Conservation (phyloP, 495 filamentous ascomycete genomes). For the Daldinia decipiens region DNA sequence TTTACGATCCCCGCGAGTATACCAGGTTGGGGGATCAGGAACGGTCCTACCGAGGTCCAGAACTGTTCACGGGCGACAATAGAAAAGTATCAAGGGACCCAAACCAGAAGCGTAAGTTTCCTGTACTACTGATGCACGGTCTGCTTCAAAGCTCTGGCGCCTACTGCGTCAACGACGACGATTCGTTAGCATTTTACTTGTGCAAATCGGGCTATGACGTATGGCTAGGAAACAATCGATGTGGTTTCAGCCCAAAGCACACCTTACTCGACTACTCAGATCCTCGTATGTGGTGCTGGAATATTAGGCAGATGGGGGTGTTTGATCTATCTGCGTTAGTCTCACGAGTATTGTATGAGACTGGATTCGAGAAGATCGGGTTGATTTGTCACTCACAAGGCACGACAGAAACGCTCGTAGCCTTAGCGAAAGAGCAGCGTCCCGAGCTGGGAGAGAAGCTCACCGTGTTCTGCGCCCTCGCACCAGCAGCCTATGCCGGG, state of each 20-base stretch:
- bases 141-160: conserved; percentile 88
- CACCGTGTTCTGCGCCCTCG: conserved; percentile 91
- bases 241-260: conserved; percentile 84
- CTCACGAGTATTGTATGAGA: conserved; percentile 82
- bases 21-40: conserved; percentile 53
- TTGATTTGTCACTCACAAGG: conserved; percentile 92
- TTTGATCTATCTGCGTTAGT: conserved; percentile 91
- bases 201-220: conserved; percentile 95
- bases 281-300: conserved; percentile 97
- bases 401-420: conserved; percentile 89
- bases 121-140: conserved; percentile 88
- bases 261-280: conserved; percentile 74
- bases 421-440: conserved; percentile 89
- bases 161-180: conserved; percentile 90
- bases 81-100: conserved; percentile 35
- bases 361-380: conserved; percentile 83
- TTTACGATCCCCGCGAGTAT: conserved; percentile 86
- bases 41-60: conserved; percentile 54
- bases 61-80: conserved; percentile 49
- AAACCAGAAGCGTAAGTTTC: conserved; percentile 72
- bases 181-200: conserved; percentile 89
- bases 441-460: conserved; percentile 87
- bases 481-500: conserved; percentile 91
- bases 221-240: conserved; percentile 96
- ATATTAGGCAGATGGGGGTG: conserved; percentile 92